phyloP scores from a whole-genome alignment of 2,329 filamentous ascomycete species.

The Shiraia bambusicola region DNA sequence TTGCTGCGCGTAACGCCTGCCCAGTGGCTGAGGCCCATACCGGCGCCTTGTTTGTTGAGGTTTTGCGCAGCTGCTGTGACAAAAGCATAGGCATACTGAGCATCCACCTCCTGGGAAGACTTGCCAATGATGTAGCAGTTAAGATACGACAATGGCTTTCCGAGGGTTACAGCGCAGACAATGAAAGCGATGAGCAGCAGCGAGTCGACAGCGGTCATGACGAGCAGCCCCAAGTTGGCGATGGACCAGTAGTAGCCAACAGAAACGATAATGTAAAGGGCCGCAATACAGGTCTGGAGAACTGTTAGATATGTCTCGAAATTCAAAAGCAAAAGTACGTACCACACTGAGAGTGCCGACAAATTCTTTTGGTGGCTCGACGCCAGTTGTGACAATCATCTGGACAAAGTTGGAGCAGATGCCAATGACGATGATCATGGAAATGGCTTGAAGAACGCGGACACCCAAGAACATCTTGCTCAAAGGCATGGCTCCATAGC shows the following conservation, averaged over 20 bases:
- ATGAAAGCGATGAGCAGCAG: conserved; percentile 74
- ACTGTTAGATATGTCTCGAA: conserved; percentile 8
- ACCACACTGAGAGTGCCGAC: conserved; percentile 80
- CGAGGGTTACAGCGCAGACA: conserved; percentile 74
- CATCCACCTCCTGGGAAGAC: conserved; percentile 47
- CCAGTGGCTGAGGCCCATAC: conserved; percentile 56
- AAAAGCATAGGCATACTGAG: conserved; percentile 55
- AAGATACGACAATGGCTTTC: conserved; percentile 76
- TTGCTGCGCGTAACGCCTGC: conserved; percentile 61
- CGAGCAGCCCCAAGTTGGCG: conserved; percentile 73
- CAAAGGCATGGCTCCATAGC: conserved; percentile 66
- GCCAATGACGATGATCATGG: conserved; percentile 75
- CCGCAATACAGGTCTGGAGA: conserved; percentile 71
- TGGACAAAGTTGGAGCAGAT: conserved; percentile 80
- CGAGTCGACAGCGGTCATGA: conserved; percentile 67
- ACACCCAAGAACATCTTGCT: conserved; percentile 76
- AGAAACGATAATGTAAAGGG: conserved; percentile 69
- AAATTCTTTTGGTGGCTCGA: conserved; percentile 69
- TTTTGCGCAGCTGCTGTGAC: conserved; percentile 55
- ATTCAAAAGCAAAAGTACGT: conserved; percentile 44
- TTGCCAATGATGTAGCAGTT: conserved; percentile 64
- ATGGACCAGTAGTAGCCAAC: conserved; percentile 81
- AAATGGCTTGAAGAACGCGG: conserved; percentile 69
- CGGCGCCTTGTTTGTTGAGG: conserved; percentile 53
- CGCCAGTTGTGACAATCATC: conserved; percentile 67